Conservation (phyloP, 2,329 filamentous ascomycete genomes). For the Drechslerella dactyloides region DNA sequence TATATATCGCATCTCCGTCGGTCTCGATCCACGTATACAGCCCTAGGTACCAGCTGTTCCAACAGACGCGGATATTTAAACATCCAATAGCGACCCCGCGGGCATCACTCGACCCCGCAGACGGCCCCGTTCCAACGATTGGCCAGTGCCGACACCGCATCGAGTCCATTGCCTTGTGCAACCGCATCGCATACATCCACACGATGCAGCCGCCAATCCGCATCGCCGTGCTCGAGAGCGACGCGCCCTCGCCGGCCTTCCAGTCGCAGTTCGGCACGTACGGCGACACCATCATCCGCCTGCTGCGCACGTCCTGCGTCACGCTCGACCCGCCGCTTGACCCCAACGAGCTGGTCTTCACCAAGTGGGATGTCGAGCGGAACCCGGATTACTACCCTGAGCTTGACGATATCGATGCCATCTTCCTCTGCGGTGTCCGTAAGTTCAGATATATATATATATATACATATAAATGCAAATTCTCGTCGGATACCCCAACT, state of each 20-base stretch:
- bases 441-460: constrained; percentile 54
- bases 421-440: constrained; percentile 78
- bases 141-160: not conserved
- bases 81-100: not conserved
- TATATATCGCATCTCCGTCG: too few species aligned
- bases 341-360: constrained; percentile 60
- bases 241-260: constrained; percentile 73
- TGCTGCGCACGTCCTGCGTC: constrained; percentile 66
- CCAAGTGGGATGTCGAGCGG: constrained; percentile 72
- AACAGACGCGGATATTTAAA: constrained; percentile 12
- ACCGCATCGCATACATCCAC: not conserved
- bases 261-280: constrained; percentile 73
- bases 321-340: constrained; percentile 60
- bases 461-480: not conserved
- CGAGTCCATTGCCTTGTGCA: too few species aligned
- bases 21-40: too few species aligned
- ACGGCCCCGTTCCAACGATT: not conserved
- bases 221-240: constrained; percentile 87
- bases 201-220: constrained; percentile 64
- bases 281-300: constrained; percentile 70
- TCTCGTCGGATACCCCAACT: not conserved
- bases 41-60: not conserved
- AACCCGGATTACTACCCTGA: constrained; percentile 72
- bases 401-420: constrained; percentile 76
- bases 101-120: constrained; percentile 6